Conservation (phyloP, 164 flowering plant species). For the Umbilicus rupestris region DNA sequence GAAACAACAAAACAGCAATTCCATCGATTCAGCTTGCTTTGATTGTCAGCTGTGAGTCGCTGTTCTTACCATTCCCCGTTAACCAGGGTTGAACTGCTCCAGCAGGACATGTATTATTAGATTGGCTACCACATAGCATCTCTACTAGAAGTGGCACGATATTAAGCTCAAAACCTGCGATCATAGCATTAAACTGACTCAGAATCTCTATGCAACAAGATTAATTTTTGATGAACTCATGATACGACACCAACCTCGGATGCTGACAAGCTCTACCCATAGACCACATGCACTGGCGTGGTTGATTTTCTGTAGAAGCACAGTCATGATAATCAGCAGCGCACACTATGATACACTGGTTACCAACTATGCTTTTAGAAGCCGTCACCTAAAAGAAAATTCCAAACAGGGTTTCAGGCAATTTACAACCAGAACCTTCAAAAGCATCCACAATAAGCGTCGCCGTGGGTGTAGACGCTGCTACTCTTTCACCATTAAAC, state of each 20-base stretch:
- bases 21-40: not conserved
- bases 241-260: constrained; percentile 41
- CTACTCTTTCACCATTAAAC: not conserved
- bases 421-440: constrained; percentile 8
- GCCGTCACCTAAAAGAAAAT: constrained; percentile 9
- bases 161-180: constrained; percentile 82
- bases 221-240: not conserved
- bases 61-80: constrained; percentile 93
- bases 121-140: constrained; percentile 52
- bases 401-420: constrained; percentile 5
- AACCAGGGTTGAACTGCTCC: constrained; percentile 96
- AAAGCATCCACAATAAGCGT: constrained; percentile 5
- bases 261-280: constrained; percentile 95
- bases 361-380: not conserved
- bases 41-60: not conserved
- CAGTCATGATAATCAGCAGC: not conserved
- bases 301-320: constrained; percentile 69
- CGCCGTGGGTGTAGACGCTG: not conserved
- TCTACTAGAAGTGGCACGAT: constrained; percentile 73
- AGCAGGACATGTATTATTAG: constrained; percentile 41
- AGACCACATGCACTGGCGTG: constrained; percentile 94
- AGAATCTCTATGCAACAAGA: constrained; percentile 3
- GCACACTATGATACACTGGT: constrained; percentile 4
- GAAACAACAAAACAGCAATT: too few species aligned
- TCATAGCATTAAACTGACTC: not conserved